These are phyloP conservation scores for Suhomyces faveliae DNA, from an alignment of 805 yeast genomes.

Conservation along the genomic window DNA sequence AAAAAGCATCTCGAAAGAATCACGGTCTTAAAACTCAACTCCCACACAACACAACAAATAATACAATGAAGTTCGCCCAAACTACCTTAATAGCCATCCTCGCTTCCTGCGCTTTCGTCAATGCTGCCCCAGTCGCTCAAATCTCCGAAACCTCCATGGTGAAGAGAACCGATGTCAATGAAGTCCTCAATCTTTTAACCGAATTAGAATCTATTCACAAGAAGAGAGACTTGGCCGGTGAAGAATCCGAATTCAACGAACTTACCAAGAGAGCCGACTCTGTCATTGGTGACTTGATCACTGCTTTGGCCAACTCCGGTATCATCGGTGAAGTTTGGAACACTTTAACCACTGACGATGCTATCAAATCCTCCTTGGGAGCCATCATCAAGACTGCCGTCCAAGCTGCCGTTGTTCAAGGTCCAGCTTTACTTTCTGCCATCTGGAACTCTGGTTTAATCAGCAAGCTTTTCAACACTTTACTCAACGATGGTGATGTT, in stretches of 20 bases:
- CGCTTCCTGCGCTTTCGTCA: slow-evolving; percentile 36
- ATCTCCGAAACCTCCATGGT: slow-evolving; percentile 21
- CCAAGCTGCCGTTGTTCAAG: slow-evolving; percentile 35
- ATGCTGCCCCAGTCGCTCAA: slow-evolving; percentile 34
- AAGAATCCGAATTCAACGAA: slow-evolving; percentile 25
- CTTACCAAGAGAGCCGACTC: slow-evolving; percentile 36
- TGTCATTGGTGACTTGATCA: slow-evolving; percentile 34
- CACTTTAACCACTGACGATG: slow-evolving; percentile 32
- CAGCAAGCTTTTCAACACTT: slow-evolving; percentile 27
- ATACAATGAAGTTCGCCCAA: slow-evolving; percentile 39
- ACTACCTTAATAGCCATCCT: slow-evolving; percentile 40
- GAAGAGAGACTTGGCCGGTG: slow-evolving; percentile 36
- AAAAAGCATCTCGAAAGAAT: neutral
- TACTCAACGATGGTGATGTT: slow-evolving; percentile 34
- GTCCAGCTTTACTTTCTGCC: slow-evolving; percentile 41
- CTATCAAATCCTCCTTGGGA: slow-evolving; percentile 24
- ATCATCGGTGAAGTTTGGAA: slow-evolving; percentile 35
- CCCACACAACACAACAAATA: neutral
- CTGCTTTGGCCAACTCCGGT: slow-evolving; percentile 40
- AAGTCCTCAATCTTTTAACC: slow-evolving; percentile 31
- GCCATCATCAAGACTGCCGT: slow-evolving; percentile 31
- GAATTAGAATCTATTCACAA: slow-evolving; percentile 33
- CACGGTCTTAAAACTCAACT: neutral
- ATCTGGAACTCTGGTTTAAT: slow-evolving; percentile 42
- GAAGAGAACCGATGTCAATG: slow-evolving; percentile 34